Percentiles rank a stretch among this genome's conserved stretches.
Evolutionary conservation across 192 early-diverging fungal genomes (phyloP).

Genomic region (Backusella morwellensis): DNA sequence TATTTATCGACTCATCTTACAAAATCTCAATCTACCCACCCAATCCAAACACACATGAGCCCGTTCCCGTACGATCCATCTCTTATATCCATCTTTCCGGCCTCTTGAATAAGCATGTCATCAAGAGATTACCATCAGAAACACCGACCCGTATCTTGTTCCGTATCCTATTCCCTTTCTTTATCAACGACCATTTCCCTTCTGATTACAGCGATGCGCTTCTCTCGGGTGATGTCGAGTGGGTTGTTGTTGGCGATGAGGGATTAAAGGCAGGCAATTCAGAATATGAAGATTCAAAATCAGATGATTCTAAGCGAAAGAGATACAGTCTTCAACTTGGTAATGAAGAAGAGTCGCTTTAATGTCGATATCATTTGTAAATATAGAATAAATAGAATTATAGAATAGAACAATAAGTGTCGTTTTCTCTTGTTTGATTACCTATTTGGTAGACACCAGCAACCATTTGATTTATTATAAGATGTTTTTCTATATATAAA

Average conservation of each 20-base stretch:
- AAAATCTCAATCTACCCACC: constrained; percentile 53
- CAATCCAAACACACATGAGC: constrained; percentile 41
- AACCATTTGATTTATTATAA: neutral
- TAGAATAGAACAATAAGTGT: no score
- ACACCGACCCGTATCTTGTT: constrained; percentile 44
- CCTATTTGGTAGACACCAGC: no score
- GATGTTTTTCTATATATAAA: neutral
- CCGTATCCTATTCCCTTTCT: constrained; percentile 47
- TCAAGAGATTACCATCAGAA: constrained; percentile 40
- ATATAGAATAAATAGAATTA: neutral
- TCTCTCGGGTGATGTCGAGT: constrained; percentile 39
- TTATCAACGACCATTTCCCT: constrained; percentile 56
- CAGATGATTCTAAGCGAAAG: neutral
- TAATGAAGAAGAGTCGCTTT: neutral
- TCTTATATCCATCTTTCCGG: constrained; percentile 56
- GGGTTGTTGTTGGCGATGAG: constrained; percentile 30
- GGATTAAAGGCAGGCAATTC: constrained; percentile 7
- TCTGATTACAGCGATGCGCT: constrained; percentile 48
- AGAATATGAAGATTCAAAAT: constrained; percentile 5
- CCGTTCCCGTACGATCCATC: constrained; percentile 49
- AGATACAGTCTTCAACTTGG: neutral
- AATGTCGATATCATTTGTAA: neutral
- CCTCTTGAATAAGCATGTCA: constrained; percentile 42
- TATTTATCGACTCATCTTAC: constrained; percentile 50
- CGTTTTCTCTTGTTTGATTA: no score